These are phyloP conservation scores for Leccinellum rugosiceps DNA, from an alignment of 768 basidiomycete species.

Conservation along the genomic window DNA sequence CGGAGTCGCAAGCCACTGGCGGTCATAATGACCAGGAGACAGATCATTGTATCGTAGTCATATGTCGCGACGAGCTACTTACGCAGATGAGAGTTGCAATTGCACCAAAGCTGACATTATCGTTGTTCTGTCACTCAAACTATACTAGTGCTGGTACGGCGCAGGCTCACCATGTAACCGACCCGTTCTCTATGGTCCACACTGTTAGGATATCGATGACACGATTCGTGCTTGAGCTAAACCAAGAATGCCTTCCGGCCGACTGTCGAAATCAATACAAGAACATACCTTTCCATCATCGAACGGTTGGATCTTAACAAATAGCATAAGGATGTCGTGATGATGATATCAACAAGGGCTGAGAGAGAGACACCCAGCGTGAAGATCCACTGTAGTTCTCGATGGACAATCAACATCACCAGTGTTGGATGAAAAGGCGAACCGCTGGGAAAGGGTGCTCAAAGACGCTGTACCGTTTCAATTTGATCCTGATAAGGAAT, in stretches of 20 bases:
- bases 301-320: conserved; percentile 39
- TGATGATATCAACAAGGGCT: conserved; percentile 43
- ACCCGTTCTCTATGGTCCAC: conserved; percentile 25
- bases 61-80: not conserved
- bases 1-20: conserved; percentile 21
- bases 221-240: conserved; percentile 15
- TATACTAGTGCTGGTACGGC: too few species aligned
- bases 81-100: conserved; percentile 19
- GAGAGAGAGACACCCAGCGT: conserved; percentile 46
- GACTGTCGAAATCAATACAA: not conserved
- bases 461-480: conserved; percentile 10
- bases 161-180: conserved; percentile 16
- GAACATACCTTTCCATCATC: conserved; percentile 32
- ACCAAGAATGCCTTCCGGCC: not conserved
- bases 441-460: conserved; percentile 10
- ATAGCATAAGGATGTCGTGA: conserved; percentile 42
- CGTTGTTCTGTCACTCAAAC: not conserved
- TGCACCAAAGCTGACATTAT: conserved; percentile 11
- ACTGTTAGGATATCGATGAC: conserved; percentile 21
- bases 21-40: not conserved
- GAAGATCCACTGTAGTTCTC: conserved; percentile 40
- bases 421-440: not conserved
- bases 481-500: conserved; percentile 9
- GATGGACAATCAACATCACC: not conserved
- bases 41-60: not conserved